Evolutionary conservation across 345 rosid genomes (phyloP).

Genomic region (Reutealis trisperma): DNA sequence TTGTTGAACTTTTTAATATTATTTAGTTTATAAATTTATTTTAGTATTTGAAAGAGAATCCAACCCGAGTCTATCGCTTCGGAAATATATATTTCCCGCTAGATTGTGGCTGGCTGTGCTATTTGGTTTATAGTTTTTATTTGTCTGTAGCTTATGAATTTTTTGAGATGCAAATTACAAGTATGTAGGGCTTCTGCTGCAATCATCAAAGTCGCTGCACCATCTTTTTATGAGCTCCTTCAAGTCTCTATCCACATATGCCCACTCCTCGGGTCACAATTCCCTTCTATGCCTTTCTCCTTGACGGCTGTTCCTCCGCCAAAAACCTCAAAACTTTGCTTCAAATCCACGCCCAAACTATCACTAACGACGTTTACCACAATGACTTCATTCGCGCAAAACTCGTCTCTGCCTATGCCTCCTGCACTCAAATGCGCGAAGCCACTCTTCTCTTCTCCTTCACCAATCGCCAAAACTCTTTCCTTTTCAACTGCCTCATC

Average conservation of each 20-base stretch:
- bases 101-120: no score
- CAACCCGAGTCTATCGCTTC: no score
- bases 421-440: slow-evolving; percentile 34
- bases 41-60: no score
- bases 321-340: slow-evolving; percentile 24
- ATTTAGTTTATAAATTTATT: no score
- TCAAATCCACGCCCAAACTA: slow-evolving; percentile 37
- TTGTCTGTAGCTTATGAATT: no score
- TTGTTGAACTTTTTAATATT: no score
- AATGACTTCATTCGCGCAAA: slow-evolving; percentile 33
- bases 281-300: slow-evolving; percentile 22
- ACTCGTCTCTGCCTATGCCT: slow-evolving; percentile 41
- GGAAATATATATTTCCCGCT: no score
- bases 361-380: slow-evolving; percentile 21
- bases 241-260: slow-evolving; percentile 3
- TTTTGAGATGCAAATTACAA: no score
- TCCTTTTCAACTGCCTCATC: slow-evolving; percentile 41
- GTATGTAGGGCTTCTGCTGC: no score
- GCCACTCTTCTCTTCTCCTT: slow-evolving; percentile 37
- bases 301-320: slow-evolving; percentile 22
- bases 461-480: slow-evolving; percentile 32
- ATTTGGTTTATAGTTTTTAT: no score
- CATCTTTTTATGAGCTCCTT: not conserved
- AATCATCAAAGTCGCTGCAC: not conserved
- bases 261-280: not conserved